Evolutionary conservation across 192 early-diverging fungal species (phyloP), one percentile per base, ranked within the genome.

Genomic region (Funneliformis mosseae): DNA sequence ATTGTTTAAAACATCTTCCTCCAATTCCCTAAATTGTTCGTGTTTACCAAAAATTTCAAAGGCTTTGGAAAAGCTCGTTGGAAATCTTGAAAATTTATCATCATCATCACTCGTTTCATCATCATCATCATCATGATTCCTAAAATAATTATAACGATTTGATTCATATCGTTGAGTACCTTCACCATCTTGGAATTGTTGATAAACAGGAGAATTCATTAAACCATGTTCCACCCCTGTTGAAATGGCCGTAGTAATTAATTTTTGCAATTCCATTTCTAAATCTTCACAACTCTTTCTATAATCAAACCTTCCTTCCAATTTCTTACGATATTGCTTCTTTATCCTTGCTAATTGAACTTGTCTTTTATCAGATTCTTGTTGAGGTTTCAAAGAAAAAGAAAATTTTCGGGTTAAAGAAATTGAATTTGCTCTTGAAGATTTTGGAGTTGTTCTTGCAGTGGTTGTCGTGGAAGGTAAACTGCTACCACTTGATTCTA

Each of bases 231-330:
- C 50, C 1, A 55, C 16, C 7, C 50, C 50, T 55, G 50, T 16
- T 18, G 50, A 55, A 21, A 55, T 16, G 7, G 71, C 71, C 18
- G 45, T 73, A 12, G 21, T 14, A n/a, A 73, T 41, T 12, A 73
- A 73, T 48, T 73, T 73, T 73, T 73, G 71, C 45, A 73, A 73
- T 48, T 45, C 71, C 4, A 46, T 5, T 46, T 73, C 71, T 11
- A 73, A 73, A 48, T 73, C 41, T n/a, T 73, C 45, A 48, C 71
- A 73, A 73, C 71, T 73, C 41, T 41, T 73, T 46, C 18, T 73
- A 73, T 73, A 73, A 73, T 45, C n/a, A 28, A 11, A 43, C 25
- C 21, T 42, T 25, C n/a, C 14, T 73, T 73, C 71, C 12, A 73
- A 41, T 73, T 73, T 27, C 12, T 73, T 14, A 2, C 71, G 38